Evolutionary conservation across 805 yeast species (phyloP), one percentile per base, ranked within the genome.

Genomic region (Candida odintsovae): DNA sequence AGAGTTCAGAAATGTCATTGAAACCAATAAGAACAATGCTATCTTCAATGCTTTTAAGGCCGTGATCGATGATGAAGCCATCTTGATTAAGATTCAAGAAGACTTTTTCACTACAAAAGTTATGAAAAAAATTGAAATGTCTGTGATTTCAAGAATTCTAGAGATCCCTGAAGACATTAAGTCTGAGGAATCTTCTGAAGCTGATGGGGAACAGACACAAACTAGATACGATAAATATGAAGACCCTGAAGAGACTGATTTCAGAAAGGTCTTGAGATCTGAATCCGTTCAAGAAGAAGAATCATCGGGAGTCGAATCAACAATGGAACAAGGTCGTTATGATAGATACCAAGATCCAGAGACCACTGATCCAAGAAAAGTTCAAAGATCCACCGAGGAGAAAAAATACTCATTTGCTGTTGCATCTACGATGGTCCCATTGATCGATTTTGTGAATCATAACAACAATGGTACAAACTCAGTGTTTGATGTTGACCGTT

Each of bases 361-460:
- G 18, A 15, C 21, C 15, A 23, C 41, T 9, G 29, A 33, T 11
- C 20, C 18, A 13, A 33, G 18, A 33, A 28, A 28, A 28, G 31
- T 28, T 7, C 31, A 28, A 13, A 28, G 31, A 28, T 28, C 31
- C 15, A 28, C 15, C 4, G 31, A 28, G n/a, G 22, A 7, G 4
- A 28, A 28, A 16, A 35, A 45, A 12, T 74, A 68, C 12, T 77
- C 72, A 39, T 80, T 68, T 50, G 54, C 61, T 5, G 75, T 76
- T 6, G 73, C 76, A 42, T 70, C 80, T 0, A 75, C 86, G 0
- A 59, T 84, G 45, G 86, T 83, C 1, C 90, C 92, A 1, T 49
- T 81, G 1, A 54, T 84, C 26, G 92, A 84, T 61, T 84, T 77
- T 69, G 85, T 76, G 6, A 84, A 84, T 58, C 92, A 84, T 58